Evolutionary conservation across 148 eudicot species (phyloP), one percentile per base, ranked within the genome.

Genomic region (Mesembryanthemum crystallinum): DNA sequence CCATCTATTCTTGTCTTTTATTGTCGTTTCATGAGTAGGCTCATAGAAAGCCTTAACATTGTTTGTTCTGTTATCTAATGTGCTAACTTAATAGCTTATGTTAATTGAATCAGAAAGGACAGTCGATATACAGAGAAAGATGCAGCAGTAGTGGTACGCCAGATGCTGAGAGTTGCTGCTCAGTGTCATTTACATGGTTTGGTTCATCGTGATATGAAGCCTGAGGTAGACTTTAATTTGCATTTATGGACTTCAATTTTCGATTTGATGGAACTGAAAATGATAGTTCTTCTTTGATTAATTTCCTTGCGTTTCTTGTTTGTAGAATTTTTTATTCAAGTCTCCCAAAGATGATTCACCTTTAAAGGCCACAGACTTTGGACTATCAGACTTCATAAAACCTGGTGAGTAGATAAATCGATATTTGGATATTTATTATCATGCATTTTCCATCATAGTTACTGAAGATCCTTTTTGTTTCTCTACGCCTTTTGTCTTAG

Each of bases 161-260:
- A 94, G 79, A 94, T 94, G 98, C 91, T 94, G 68, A 94, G 87
- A 83, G 98, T 94, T 79, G 98, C 98, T 80, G 98, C 97, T 17
- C 89, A 94, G 84, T 94, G 98, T 83, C 98, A 94, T 87, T 87
- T 94, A 81, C 93, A 89, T 77, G 98, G 98, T 77, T 78, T 94
- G 82, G 98, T 94, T 62, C 98, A 94, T 79, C 98, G 98, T 68
- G 98, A 94, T 78, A 89, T 94, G 98, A 94, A 94, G 77, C 98
- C 98, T 45, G 98, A 94, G 97, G 98, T 94, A 82, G 67, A 57
- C 45, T 29, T 10, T 58, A 47, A 24, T 71, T 33, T 43, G 54
- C 28, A n/a, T 25, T 20, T 20, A 8, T 12, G 63, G 43, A 63
- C 37, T 35, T 24, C 58, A 30, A 63, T 14, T 28, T 63, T 65